phyloP scores from a whole-genome alignment of 495 filamentous ascomycete genomes.

The Penicillium flavigenum region DNA sequence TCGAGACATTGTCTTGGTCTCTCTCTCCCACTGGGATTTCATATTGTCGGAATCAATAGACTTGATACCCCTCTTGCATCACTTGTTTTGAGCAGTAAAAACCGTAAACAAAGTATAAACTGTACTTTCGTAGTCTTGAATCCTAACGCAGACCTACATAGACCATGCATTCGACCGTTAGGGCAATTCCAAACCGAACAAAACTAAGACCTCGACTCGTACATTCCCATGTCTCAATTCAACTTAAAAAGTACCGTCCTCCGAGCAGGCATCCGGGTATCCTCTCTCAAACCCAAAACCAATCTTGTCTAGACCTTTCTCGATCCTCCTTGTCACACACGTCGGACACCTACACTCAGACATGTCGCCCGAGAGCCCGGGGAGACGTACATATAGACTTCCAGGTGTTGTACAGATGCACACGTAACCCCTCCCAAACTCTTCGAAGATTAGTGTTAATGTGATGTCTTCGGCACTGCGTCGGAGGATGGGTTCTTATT shows the following conservation, averaged over 20 bases:
- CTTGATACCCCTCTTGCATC: slow-evolving; percentile 27
- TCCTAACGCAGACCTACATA: neutral
- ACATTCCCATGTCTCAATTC: neutral
- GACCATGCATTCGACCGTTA: neutral
- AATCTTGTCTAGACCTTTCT: neutral
- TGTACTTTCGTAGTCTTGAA: neutral
- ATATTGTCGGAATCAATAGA: slow-evolving; percentile 26
- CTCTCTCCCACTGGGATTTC: slow-evolving; percentile 3
- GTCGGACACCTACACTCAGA: slow-evolving; percentile 1
- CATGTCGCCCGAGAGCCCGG: neutral
- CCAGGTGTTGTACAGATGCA: neutral
- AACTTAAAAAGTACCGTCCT: neutral
- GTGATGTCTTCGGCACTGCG: neutral
- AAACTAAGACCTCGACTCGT: neutral
- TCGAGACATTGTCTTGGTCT: slow-evolving; percentile 9
- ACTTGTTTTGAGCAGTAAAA: neutral
- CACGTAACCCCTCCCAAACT: neutral
- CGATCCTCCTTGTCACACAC: neutral
- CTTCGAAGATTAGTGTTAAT: neutral
- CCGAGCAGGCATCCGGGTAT: neutral
- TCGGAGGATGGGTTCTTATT: neutral
- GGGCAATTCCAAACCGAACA: neutral
- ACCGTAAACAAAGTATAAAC: neutral
- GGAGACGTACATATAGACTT: neutral
- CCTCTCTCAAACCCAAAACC: neutral